Percentiles rank a stretch among this genome's conserved stretches.
Evolutionary conservation across 345 rosid species (phyloP).

Genomic region (Theobroma cacao): DNA sequence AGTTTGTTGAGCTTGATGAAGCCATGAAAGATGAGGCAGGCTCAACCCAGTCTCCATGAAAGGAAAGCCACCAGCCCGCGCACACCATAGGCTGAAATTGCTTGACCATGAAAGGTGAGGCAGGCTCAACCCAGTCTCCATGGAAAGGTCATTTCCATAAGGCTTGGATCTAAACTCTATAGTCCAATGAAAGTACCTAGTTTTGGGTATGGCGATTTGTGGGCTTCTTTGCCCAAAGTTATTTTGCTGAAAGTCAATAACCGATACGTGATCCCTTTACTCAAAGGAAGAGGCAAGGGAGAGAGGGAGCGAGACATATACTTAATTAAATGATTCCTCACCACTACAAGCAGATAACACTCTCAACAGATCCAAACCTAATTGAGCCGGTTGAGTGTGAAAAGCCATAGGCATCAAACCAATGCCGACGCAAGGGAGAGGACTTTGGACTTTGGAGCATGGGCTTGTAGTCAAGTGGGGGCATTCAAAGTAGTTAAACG

Average conservation of each 20-base stretch:
- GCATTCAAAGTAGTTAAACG: neutral
- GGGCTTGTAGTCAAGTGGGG: neutral
- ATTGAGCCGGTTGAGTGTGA: neutral
- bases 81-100: neutral
- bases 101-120: neutral
- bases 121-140: no score
- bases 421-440: neutral
- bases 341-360: no score
- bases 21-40: neutral
- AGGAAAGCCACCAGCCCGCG: neutral
- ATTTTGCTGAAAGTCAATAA: no score
- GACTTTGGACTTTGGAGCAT: neutral
- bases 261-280: no score
- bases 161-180: neutral
- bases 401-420: neutral
- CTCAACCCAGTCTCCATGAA: neutral
- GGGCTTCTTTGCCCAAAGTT: neutral
- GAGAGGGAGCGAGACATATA: no score
- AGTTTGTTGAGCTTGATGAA: neutral
- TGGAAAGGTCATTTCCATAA: neutral
- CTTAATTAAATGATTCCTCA: no score
- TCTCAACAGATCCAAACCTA: no score
- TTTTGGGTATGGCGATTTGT: neutral
- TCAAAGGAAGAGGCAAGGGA: no score
- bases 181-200: neutral